Evolutionary conservation across 192 early-diverging fungal genomes (phyloP), one percentile per base, ranked within the genome.

Genomic region (Backusella liffmaniae): DNA sequence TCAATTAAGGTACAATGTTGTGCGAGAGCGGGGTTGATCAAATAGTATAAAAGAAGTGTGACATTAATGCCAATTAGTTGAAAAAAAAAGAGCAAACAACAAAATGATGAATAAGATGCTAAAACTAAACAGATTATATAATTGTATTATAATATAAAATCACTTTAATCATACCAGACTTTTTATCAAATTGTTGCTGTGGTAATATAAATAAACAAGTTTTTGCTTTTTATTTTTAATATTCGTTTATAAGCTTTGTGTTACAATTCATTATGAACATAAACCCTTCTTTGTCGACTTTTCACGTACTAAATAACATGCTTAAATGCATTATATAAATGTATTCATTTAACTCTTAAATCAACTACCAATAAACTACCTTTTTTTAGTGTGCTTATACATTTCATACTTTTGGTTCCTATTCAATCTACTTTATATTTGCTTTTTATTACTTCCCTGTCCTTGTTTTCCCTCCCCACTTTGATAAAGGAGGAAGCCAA

Each of bases 1-100:
- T 56, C 51, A 56, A 56, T 56, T 56, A 56, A 56, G 51, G 53
- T 26, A 56, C 53, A 56, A 56, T 56, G 53, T 56, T 56, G 53
- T 56, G 53, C 53, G 53, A 56, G 53, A 56, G 53, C 53, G 53
- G 53, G 53, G 53, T 56, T 56, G 53, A 56, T 56, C 53, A 56
- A 56, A 56, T 56, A 56, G 53, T 56, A 56, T 56, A 56, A 56
- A 56, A 56, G 53, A 56, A 5, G 53, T 56, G 18, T 21, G 21
- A 56, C 53, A 56, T 56, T 56, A 56, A 56, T 56, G 53, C 53
- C 53, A 56, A 56, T 56, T 56, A 56, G 53, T 21, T 56, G 21
- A 3, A 56, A 56, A 16, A 2, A 39, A 32, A 32, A 32, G 32
- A 32, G 32, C 32, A 32, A 32, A 32, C 32, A 32, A 9, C 37